Conservation (phyloP, 192 early-diverging fungal species). For the Powellomyces hirtus region DNA sequence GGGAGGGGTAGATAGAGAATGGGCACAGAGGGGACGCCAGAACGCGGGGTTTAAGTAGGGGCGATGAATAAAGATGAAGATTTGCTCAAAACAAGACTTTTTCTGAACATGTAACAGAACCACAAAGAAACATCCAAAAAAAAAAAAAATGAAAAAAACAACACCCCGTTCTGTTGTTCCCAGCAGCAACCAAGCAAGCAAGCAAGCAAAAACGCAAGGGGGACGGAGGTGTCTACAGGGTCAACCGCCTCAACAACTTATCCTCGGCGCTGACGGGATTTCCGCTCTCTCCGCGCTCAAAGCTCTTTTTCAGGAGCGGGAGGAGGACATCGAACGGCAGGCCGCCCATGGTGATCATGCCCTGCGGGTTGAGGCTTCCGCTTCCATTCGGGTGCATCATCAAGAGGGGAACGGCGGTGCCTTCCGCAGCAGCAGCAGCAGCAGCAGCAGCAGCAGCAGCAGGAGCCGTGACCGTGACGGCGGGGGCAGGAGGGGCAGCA, state of each 20-base stretch:
- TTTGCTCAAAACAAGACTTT: too few relatives aligned
- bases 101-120: too few relatives aligned
- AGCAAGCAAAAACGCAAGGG: background rate
- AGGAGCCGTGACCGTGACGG: background rate
- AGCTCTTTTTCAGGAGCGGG: constrained; percentile 41
- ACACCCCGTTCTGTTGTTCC: background rate
- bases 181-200: too few relatives aligned
- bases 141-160: background rate
- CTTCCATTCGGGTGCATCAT: background rate
- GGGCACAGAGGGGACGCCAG: too few relatives aligned
- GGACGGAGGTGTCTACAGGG: background rate
- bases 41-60: too few relatives aligned
- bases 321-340: constrained; percentile 45
- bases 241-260: constrained; percentile 23
- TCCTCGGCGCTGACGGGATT: constrained; percentile 15
- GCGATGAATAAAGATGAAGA: too few relatives aligned
- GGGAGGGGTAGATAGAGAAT: too few relatives aligned
- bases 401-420: background rate
- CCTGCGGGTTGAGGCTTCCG: background rate
- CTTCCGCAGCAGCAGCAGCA: background rate
- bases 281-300: background rate
- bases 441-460: background rate
- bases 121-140: too few relatives aligned
- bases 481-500: background rate
- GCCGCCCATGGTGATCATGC: constrained; percentile 42